phyloP scores from a whole-genome alignment of 2,329 filamentous ascomycete genomes.

The Fusarium fujikuroi region DNA sequence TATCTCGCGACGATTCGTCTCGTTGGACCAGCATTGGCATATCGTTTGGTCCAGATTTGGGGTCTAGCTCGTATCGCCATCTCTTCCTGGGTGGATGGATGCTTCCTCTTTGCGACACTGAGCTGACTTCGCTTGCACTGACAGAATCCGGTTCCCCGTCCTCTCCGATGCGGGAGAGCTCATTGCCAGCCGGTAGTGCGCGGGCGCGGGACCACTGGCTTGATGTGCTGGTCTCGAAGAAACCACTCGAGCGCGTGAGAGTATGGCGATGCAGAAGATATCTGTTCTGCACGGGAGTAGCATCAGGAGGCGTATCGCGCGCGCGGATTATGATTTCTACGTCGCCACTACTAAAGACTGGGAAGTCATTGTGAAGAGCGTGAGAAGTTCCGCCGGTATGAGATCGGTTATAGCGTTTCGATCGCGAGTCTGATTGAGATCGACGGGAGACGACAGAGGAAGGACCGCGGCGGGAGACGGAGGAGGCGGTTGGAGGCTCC shows the following conservation, averaged over 20 bases:
- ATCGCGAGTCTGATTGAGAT: slow-evolving; percentile 64
- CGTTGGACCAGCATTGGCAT: slow-evolving; percentile 90
- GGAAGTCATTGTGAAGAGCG: slow-evolving; percentile 88
- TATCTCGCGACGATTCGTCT: slow-evolving; percentile 56
- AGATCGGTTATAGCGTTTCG: slow-evolving; percentile 81
- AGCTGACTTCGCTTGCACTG: slow-evolving; percentile 38
- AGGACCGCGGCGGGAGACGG: slow-evolving; percentile 66
- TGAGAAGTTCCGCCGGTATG: slow-evolving; percentile 78
- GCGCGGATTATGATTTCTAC: slow-evolving; percentile 86
- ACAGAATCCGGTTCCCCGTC: slow-evolving; percentile 44
- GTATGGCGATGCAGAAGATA: slow-evolving; percentile 91
- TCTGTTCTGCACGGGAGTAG: slow-evolving; percentile 68
- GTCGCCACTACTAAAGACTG: slow-evolving; percentile 91
- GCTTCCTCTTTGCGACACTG: slow-evolving; percentile 23
- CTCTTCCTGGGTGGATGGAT: slow-evolving; percentile 56
- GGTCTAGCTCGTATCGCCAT: slow-evolving; percentile 91
- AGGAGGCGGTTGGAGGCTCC: slow-evolving; percentile 58
- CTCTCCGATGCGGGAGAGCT: slow-evolving; percentile 67
- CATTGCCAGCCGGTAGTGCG: slow-evolving; percentile 49
- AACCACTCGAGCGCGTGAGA: slow-evolving; percentile 88
- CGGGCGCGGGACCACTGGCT: slow-evolving; percentile 72
- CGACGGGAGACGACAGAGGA: slow-evolving; percentile 71
- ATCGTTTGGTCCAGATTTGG: slow-evolving; percentile 76
- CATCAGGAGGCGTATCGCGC: slow-evolving; percentile 49
- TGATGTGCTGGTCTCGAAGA: slow-evolving; percentile 88